Evolutionary conservation across 495 filamentous ascomycete species (phyloP), one percentile per base, ranked within the genome.

Genomic region (Penicillium riverlandense): DNA sequence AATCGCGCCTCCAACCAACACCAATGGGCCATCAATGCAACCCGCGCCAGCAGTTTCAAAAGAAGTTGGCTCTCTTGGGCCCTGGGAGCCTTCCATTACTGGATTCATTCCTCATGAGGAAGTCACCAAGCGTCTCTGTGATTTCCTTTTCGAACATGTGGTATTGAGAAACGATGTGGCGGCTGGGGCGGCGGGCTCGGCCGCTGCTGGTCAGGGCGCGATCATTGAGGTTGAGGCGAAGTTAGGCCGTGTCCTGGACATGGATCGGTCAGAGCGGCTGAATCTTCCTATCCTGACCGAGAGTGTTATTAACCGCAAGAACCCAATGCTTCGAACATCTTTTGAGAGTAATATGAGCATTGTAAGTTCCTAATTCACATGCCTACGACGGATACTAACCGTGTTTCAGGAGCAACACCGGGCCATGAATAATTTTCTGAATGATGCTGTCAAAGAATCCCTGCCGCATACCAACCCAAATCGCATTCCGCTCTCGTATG

Each of bases 211-310:
- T 16, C 78, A 83, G 41, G 80, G 78, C 5, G 75, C 85, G n/a
- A 75, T 88, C 44, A 75, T 95, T 33, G 90, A 96, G 62, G 85
- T 96, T 43, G 90, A 96, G 65, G 90, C 88, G 8, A 96, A 96
- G 60, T 61, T 97, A 12, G 91, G 91, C 39, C 81, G 77, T 35
- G 62, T 96, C 11, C 76, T 95, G 34, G 82, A 90, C 53, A 80
- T 74, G 60, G 74, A 76, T 45, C 82, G 77, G 2, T 74, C 80
- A 40, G 72, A 83, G n/a, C 75, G 89, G 31, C 64, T 91, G 32
- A 59, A 61, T 2, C 56, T 91, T 13, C 80, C 81, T 7, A 68
- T 92, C 8, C 39, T 65, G 29, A 78, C 83, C 0, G 85, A 91
- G 54, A 80, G 74, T 37, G 64, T 94, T 11, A 57, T 95, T 38